phyloP scores from a whole-genome alignment of 352 stramenopile species.

The Peronospora destructor region DNA sequence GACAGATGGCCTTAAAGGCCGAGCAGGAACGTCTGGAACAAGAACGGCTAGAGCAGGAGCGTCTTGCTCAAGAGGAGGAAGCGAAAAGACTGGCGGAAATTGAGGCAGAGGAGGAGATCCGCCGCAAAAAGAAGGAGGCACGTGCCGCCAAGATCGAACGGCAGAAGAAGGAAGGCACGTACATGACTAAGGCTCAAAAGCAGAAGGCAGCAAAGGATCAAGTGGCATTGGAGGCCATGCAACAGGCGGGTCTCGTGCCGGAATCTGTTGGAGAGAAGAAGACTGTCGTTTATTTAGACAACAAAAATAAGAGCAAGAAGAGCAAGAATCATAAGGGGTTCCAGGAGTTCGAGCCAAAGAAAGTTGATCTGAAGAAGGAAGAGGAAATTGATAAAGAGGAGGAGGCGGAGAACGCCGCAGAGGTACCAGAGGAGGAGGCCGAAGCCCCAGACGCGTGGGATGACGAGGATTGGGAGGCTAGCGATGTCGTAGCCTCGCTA shows the following conservation, averaged over 20 bases:
- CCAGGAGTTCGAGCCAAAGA: constrained; percentile 30
- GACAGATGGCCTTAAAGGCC: constrained; percentile 58
- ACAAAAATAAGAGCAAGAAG: constrained; percentile 81
- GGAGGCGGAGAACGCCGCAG: constrained; percentile 33
- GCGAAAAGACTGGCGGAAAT: constrained; percentile 41
- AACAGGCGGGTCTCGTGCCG: constrained; percentile 84
- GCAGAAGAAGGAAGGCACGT: constrained; percentile 95
- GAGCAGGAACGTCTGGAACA: constrained; percentile 69
- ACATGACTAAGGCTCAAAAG: constrained; percentile 99
- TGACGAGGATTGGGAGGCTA: constrained; percentile 78
- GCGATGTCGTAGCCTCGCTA: constrained; percentile 65
- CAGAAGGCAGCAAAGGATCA: constrained; percentile 87
- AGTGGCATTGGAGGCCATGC: constrained; percentile 88
- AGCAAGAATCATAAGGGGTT: constrained; percentile 29
- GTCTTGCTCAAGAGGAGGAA: constrained; percentile 62
- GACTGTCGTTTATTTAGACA: constrained; percentile 88
- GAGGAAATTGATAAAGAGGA: constrained; percentile 73
- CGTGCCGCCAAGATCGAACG: constrained; percentile 86
- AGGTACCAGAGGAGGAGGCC: constrained; percentile 39
- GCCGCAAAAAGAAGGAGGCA: constrained; percentile 78
- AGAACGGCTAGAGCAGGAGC: constrained; percentile 53
- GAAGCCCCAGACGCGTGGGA: constrained; percentile 77
- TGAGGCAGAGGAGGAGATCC: constrained; percentile 47
- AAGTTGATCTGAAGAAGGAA: constrained; percentile 42
- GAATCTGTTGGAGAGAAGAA: constrained; percentile 76